These are phyloP conservation scores for Ceratocystis huliohia DNA, from an alignment of 2,329 filamentous ascomycete species.

Conservation along the genomic window DNA sequence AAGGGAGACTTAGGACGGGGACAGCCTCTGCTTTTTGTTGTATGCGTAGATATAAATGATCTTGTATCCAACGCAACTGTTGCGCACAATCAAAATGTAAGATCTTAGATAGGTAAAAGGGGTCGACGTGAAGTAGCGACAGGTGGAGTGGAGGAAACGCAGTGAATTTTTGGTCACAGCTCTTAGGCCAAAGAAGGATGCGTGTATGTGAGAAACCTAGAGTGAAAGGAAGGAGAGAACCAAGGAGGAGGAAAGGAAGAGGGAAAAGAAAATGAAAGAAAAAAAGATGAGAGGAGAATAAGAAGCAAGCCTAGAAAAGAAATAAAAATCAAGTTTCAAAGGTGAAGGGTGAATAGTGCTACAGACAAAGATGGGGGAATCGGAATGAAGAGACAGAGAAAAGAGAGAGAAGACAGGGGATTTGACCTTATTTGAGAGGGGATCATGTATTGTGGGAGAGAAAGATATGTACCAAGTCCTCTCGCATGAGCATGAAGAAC, in stretches of 20 bases:
- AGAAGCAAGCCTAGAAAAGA: background rate
- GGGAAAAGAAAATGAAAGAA: background rate
- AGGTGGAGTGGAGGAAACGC: background rate
- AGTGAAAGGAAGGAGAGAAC: slow-evolving; percentile 1
- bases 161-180: slow-evolving; percentile 6
- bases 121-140: background rate
- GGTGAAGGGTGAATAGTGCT: background rate
- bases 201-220: background rate
- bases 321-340: slow-evolving; percentile 6
- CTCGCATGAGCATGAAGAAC: background rate
- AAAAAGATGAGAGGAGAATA: background rate
- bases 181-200: background rate
- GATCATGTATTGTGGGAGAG: background rate
- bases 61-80: too few species aligned
- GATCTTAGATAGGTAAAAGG: background rate
- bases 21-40: too few species aligned
- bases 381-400: slow-evolving; percentile 14
- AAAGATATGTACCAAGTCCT: background rate
- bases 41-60: too few species aligned
- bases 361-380: slow-evolving; percentile 4
- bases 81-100: too few species aligned
- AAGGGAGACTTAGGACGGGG: background rate
- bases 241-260: slow-evolving; percentile 2
- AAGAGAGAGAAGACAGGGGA: slow-evolving; percentile 15
- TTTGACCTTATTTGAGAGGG: slow-evolving; percentile 4